These are phyloP conservation scores for Dipteronia sinensis DNA, from an alignment of 345 rosid species.

Conservation along the genomic window DNA sequence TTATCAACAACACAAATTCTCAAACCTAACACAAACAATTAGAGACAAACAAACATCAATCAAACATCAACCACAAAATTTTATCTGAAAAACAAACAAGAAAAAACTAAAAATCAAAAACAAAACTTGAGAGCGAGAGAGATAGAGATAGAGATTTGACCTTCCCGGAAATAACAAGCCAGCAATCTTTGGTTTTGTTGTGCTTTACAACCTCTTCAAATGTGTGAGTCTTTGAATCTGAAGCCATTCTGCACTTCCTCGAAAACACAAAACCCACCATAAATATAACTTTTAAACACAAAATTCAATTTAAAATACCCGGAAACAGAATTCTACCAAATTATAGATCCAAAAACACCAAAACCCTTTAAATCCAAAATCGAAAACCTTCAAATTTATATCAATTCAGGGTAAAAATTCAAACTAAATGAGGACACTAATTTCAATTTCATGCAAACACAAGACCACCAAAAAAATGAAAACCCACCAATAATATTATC, in stretches of 20 bases:
- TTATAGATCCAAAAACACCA: background rate
- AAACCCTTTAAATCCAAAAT: background rate
- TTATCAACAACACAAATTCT: background rate
- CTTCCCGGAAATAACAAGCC: slow-evolving; percentile 90
- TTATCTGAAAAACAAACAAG: background rate
- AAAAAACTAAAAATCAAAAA: background rate
- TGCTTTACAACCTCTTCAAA: slow-evolving; percentile 83
- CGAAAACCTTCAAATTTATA: background rate
- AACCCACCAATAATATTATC: slow-evolving; percentile 19
- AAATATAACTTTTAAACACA: slow-evolving; percentile 14
- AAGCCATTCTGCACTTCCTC: slow-evolving; percentile 56
- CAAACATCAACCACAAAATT: background rate
- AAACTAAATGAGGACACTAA: slow-evolving; percentile 20
- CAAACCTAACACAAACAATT: background rate
- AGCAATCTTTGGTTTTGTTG: slow-evolving; percentile 86
- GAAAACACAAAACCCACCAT: slow-evolving; percentile 25
- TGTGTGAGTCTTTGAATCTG: slow-evolving; percentile 52
- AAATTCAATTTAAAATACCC: background rate
- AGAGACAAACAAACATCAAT: background rate
- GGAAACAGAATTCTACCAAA: too few species aligned
- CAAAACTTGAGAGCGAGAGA: background rate
- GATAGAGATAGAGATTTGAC: slow-evolving; percentile 47
- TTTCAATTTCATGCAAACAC: background rate
- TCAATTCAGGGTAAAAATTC: background rate
- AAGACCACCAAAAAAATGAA: slow-evolving; percentile 1